Evolutionary conservation across 768 basidiomycete species (phyloP), one percentile per base, ranked within the genome.

Genomic region (Auricularia auricula-judae): DNA sequence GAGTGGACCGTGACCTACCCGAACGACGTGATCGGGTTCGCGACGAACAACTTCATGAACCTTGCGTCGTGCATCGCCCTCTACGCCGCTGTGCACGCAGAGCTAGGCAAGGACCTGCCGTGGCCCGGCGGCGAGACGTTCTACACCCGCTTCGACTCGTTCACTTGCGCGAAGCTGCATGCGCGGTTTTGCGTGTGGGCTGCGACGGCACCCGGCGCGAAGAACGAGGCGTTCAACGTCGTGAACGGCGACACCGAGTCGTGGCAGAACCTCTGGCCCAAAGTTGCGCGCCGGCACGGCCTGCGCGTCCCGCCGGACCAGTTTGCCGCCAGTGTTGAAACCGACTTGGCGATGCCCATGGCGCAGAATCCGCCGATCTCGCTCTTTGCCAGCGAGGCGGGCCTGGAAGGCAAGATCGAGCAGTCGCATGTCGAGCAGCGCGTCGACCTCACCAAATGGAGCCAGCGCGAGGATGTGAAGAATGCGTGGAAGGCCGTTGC

Each of bases 371-470:
- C 56, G 61, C 61, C 61, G 10, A 33, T 62, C 21, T 12, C 21
- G 16, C n/a, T 42, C 18, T 5, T 7, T 11, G 61, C 61, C 5
- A 11, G 12, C 12, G 36, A 62, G 61, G n/a, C 36, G n/a, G 61
- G 61, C 12, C 39, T 62, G 8, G 61, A 23, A 29, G n/a, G 18
- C 39, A 42, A 34, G 16, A 33, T 16, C 33, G 36, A 44, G 36
- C 36, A 62, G 39, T 42, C 39, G 39, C 39, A 39, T 2, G 36
- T 62, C 4, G 43, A 42, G 36, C 16, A 18, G n/a, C 61, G 61
- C 36, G 35, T 62, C 34, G 61, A 39, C 36, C 61, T 62, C 43
- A 36, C 23, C 61, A 62, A 62, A n/a, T 62, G 61, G 61, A n/a
- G 8, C 4, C 21, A 62, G 29, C n/a, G 39, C 12, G 12, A 14